Percentiles rank a stretch among this genome's conserved stretches.
These are phyloP conservation scores for Nemania sp. DNA, from an alignment of 2,329 filamentous ascomycete species.

Conservation along the genomic window DNA sequence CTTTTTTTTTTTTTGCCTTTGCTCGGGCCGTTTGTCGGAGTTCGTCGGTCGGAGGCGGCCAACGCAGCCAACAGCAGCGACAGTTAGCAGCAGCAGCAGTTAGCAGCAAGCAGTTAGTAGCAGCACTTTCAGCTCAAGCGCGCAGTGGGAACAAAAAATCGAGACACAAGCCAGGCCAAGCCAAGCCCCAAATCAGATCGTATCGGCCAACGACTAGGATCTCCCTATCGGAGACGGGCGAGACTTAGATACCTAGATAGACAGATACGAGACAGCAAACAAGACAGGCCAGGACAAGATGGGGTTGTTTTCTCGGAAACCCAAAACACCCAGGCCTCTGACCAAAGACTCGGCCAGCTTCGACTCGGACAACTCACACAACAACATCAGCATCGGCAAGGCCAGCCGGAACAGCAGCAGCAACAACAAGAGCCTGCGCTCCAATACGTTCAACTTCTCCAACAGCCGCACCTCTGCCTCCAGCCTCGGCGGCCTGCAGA, in stretches of 20 bases:
- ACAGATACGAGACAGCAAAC: slow-evolving; percentile 9
- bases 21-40: slow-evolving; percentile 36
- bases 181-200: background rate
- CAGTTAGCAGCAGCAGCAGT: no score
- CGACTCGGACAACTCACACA: slow-evolving; percentile 60
- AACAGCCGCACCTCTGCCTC: slow-evolving; percentile 67
- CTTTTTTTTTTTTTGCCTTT: no score
- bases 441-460: slow-evolving; percentile 53
- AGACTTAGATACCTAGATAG: background rate
- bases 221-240: background rate
- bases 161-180: background rate
- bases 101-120: slow-evolving; percentile 13
- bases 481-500: slow-evolving; percentile 58
- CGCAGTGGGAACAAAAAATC: background rate
- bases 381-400: slow-evolving; percentile 46
- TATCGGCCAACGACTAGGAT: background rate
- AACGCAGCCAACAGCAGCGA: slow-evolving; percentile 26
- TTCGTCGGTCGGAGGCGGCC: slow-evolving; percentile 33
- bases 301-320: slow-evolving; percentile 68
- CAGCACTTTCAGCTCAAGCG: slow-evolving; percentile 9
- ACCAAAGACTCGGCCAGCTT: slow-evolving; percentile 63
- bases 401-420: slow-evolving; percentile 57
- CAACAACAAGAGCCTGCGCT: slow-evolving; percentile 56
- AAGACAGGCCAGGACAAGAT: slow-evolving; percentile 51
- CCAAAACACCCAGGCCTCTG: slow-evolving; percentile 63